Percentiles rank a stretch among this genome's conserved stretches.
These are phyloP conservation scores for Emiliania huxleyi DNA, from an alignment of 78 protist species.

Conservation along the genomic window DNA sequence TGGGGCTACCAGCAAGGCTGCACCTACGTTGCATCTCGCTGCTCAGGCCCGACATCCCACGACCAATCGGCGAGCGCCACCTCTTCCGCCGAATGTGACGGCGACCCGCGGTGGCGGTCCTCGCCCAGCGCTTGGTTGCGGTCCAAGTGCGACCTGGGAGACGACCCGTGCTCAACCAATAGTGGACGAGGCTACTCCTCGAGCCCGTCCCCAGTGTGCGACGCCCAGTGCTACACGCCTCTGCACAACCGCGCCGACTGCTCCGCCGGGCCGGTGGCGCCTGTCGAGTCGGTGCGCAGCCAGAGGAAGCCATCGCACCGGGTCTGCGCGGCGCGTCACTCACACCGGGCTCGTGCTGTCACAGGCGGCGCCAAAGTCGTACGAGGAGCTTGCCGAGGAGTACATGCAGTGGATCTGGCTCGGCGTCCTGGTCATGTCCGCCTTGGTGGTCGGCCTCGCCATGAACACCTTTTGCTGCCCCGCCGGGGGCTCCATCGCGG, in stretches of 20 bases:
- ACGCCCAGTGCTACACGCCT: background rate
- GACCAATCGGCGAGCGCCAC: background rate
- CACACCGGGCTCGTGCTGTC: too few relatives aligned
- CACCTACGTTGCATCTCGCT: background rate
- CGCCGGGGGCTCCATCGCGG: background rate
- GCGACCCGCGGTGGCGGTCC: background rate
- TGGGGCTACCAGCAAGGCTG: slow-evolving; percentile 5
- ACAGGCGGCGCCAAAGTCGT: background rate
- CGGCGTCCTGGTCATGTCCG: background rate
- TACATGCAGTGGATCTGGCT: background rate
- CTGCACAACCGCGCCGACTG: background rate
- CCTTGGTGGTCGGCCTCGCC: background rate
- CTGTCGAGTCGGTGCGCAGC: background rate
- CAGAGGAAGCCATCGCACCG: too few relatives aligned
- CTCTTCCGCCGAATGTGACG: background rate
- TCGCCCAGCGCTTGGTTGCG: background rate
- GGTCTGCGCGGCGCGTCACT: too few relatives aligned
- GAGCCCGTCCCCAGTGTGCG: background rate
- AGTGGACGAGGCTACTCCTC: background rate
- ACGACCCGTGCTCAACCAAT: background rate
- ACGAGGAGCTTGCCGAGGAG: background rate
- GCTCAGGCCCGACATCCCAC: background rate
- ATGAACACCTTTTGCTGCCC: background rate
- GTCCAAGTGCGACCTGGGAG: background rate
- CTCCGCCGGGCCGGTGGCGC: background rate